Evolutionary conservation across 192 early-diverging fungal species (phyloP).

Genomic region (Coemansia sp.): DNA sequence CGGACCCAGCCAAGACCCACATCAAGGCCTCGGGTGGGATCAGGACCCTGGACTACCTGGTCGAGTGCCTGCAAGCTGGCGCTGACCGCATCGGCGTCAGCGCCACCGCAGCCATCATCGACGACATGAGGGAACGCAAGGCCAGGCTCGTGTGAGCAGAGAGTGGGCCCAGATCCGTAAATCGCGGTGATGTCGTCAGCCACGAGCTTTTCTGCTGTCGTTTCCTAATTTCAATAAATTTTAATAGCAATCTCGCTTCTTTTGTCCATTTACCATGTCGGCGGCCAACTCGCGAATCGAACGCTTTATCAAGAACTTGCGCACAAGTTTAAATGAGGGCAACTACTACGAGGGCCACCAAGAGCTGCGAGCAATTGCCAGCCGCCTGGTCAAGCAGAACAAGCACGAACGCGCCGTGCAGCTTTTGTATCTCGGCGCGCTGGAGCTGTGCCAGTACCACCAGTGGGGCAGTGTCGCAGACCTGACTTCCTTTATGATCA

Average conservation of each 20-base stretch:
- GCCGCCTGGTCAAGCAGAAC: constrained; percentile 86
- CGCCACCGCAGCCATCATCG: constrained; percentile 55
- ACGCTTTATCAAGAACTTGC: constrained; percentile 57
- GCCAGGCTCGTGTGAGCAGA: background rate
- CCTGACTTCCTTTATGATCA: constrained; percentile 75
- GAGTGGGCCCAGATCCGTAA: background rate
- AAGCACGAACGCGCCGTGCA: constrained; percentile 72
- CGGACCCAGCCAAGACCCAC: constrained; percentile 27
- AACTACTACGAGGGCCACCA: constrained; percentile 98
- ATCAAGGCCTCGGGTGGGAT: constrained; percentile 65
- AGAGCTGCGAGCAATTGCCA: constrained; percentile 91
- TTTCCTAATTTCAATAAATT: background rate
- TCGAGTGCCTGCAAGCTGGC: constrained; percentile 54
- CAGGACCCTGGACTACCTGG: constrained; percentile 55
- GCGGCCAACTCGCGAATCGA: constrained; percentile 41
- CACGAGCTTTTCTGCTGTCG: background rate
- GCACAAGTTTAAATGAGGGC: constrained; percentile 69
- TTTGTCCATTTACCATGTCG: constrained; percentile 12
- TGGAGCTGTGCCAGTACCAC: constrained; percentile 71
- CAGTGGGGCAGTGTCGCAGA: constrained; percentile 83
- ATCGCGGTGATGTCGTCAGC: background rate
- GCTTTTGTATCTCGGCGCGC: constrained; percentile 76
- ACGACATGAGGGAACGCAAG: constrained; percentile 50
- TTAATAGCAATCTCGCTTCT: constrained; percentile 6
- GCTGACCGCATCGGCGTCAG: constrained; percentile 59